These are phyloP conservation scores for Phytopythium sindhum DNA, from an alignment of 352 stramenopile species.

Conservation along the genomic window DNA sequence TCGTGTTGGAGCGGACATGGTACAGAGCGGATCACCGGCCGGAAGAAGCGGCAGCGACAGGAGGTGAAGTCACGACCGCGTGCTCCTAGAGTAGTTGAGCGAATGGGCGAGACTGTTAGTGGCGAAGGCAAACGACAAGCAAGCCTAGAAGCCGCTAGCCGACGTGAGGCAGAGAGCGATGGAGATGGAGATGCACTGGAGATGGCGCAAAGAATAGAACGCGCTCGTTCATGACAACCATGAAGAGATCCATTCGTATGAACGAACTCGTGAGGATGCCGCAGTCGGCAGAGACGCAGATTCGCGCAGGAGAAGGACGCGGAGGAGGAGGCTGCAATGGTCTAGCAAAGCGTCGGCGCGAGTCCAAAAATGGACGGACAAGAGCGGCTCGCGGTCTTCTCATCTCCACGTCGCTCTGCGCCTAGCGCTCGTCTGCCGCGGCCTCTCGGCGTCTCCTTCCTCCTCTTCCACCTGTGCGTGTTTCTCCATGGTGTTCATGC, in stretches of 20 bases:
- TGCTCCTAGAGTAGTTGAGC: neutral
- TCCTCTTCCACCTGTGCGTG: neutral
- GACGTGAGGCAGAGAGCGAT: neutral
- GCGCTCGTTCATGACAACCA: neutral
- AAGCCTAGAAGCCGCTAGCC: too few relatives aligned
- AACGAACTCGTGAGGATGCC: neutral
- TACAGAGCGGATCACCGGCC: neutral
- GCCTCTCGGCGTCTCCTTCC: neutral
- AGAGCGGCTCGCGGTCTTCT: neutral
- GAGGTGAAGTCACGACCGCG: neutral
- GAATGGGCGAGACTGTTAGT: neutral
- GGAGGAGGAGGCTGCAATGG: neutral
- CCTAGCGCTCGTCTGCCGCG: neutral
- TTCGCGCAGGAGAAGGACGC: neutral
- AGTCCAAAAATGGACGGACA: neutral
- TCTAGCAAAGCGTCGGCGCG: neutral
- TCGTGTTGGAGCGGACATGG: neutral
- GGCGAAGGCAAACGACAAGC: too few relatives aligned
- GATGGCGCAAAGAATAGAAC: neutral
- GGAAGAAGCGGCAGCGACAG: neutral
- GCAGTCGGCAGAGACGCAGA: neutral
- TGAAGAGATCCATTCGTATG: neutral
- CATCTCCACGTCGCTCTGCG: neutral
- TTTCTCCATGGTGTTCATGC: neutral
- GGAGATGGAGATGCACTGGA: neutral